A percentile compares a stretch with the other conserved stretches of the same genome.
These are phyloP conservation scores for Galeopsis tetrahit DNA, from an alignment of 257 asterid species.

Conservation along the genomic window DNA sequence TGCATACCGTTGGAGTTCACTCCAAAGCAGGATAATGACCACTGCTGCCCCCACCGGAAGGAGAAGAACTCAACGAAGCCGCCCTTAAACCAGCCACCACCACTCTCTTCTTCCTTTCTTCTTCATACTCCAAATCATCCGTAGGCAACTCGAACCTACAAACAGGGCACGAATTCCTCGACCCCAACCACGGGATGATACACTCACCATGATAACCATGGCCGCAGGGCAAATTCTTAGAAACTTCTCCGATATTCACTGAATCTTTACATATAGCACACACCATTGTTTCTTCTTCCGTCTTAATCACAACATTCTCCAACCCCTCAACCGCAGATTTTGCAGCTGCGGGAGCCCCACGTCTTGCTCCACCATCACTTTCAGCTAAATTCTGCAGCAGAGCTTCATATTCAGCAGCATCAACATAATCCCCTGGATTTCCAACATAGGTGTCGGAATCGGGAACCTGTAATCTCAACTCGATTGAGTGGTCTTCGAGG, in stretches of 20 bases:
- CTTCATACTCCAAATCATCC: constrained; percentile 91
- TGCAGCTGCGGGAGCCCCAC: constrained; percentile 93
- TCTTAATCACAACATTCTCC: constrained; percentile 55
- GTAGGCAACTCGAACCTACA: constrained; percentile 96
- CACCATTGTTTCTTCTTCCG: constrained; percentile 45
- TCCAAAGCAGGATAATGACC: constrained; percentile 30
- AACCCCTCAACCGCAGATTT: constrained; percentile 66
- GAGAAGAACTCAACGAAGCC: constrained; percentile 43
- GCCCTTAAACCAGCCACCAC: constrained; percentile 45
- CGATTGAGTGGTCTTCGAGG: constrained; percentile 82
- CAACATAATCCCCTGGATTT: constrained; percentile 90
- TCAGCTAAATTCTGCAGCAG: constrained; percentile 84
- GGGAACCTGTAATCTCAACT: constrained; percentile 63
- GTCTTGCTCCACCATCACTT: constrained; percentile 65
- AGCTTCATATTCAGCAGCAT: constrained; percentile 87
- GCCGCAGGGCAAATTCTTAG: constrained; percentile 83
- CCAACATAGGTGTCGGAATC: constrained; percentile 75
- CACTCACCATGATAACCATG: constrained; percentile 91
- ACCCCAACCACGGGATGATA: constrained; percentile 80
- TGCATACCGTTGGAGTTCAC: constrained; percentile 40
- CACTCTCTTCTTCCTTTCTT: constrained; percentile 71
- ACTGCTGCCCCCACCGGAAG: constrained; percentile 28
- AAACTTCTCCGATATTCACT: constrained; percentile 62
- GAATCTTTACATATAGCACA: constrained; percentile 91
- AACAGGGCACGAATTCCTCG: constrained; percentile 89